Evolutionary conservation across 495 filamentous ascomycete genomes (phyloP).

Genomic region (Pyronema omphalodes): DNA sequence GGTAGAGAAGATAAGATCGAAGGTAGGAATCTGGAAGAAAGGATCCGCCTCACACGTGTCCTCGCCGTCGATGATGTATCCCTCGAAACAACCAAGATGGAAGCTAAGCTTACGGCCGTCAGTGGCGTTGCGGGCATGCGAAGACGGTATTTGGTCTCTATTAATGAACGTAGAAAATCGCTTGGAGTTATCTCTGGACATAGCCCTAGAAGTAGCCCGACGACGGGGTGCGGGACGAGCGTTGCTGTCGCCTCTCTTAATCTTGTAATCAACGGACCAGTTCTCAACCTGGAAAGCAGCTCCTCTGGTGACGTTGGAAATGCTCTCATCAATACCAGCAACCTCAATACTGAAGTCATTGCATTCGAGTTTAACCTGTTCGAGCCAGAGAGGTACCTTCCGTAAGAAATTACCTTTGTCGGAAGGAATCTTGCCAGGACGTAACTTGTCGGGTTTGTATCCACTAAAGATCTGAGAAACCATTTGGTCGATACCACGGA

Average conservation of each 20-base stretch:
- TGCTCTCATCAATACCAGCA: conserved; percentile 65
- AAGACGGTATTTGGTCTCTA: conserved; percentile 33
- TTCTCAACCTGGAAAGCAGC: conserved; percentile 72
- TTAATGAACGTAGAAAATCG: conserved; percentile 3
- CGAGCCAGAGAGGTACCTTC: conserved; percentile 62
- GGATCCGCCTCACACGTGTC: conserved; percentile 72
- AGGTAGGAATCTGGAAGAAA: conserved; percentile 68
- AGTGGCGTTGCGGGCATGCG: conserved; percentile 34
- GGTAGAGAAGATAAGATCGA: conserved; percentile 72
- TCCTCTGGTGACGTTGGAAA: conserved; percentile 61
- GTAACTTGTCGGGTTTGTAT: conserved; percentile 42
- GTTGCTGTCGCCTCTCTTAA: conserved; percentile 47
- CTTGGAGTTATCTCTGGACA: conserved; percentile 27
- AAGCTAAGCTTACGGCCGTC: conserved; percentile 71
- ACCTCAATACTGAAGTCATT: conserved; percentile 79
- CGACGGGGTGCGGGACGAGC: conserved; percentile 35
- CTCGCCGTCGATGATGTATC: conserved; percentile 68
- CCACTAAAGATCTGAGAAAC: conserved; percentile 54
- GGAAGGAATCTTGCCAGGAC: conserved; percentile 31
- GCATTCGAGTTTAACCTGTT: conserved; percentile 67
- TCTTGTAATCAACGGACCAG: conserved; percentile 80
- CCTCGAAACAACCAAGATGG: conserved; percentile 66
- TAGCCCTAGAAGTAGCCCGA: conserved; percentile 39
- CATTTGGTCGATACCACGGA: conserved; percentile 78
- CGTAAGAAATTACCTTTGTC: conserved; percentile 50